These are phyloP conservation scores for Mycena belliarum DNA, from an alignment of 768 basidiomycete genomes.

Conservation along the genomic window DNA sequence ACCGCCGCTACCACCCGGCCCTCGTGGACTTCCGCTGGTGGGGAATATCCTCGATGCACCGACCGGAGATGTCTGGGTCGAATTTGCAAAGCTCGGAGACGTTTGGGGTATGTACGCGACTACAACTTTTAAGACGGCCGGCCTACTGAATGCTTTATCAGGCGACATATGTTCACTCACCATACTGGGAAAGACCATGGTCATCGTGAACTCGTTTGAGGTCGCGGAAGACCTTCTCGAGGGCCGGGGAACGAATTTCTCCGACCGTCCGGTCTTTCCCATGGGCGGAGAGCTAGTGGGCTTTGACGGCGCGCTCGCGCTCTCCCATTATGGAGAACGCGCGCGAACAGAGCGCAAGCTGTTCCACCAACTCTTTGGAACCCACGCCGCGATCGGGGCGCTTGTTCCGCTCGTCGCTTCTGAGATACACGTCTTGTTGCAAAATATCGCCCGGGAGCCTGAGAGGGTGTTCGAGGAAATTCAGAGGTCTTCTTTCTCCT, in stretches of 20 bases:
- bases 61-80: conserved; percentile 25
- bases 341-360: conserved; percentile 6
- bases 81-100: conserved; percentile 32
- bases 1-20: conserved; percentile 36
- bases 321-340: conserved; percentile 9
- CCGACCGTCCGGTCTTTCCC: conserved; percentile 11
- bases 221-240: conserved; percentile 15
- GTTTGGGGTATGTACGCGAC: conserved; percentile 30
- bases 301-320: neutral
- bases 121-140: neutral
- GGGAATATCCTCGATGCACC: conserved; percentile 38
- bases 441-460: neutral
- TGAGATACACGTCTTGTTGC: conserved; percentile 17
- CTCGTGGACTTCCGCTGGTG: conserved; percentile 37
- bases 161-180: conserved; percentile 10
- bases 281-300: conserved; percentile 20
- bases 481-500: neutral
- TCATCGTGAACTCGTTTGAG: conserved; percentile 10
- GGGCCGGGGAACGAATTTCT: conserved; percentile 3
- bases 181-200: conserved; percentile 8
- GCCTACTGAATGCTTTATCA: neutral
- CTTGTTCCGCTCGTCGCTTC: neutral
- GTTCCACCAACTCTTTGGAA: conserved; percentile 16
- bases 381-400: neutral
- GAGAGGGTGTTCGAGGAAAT: neutral